Evolutionary conservation across 352 stramenopile genomes (phyloP), one percentile per base, ranked within the genome.

Genomic region (Phytophthora cactorum): DNA sequence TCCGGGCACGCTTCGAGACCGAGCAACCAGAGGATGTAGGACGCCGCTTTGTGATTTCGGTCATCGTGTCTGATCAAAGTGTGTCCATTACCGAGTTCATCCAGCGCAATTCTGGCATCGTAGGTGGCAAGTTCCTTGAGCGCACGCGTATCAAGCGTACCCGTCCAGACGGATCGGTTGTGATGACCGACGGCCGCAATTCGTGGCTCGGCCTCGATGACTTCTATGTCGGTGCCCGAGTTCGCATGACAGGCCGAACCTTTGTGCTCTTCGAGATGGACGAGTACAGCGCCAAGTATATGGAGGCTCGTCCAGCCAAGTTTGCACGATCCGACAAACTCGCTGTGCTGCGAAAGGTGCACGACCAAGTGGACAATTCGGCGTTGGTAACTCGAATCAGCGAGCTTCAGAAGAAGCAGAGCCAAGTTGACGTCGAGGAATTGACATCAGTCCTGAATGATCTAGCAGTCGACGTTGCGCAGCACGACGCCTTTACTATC

Each of bases 211-310:
- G 59, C 2, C 70, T 90, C 9, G 61, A 90, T 54, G 87, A 95
- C 63, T 95, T 95, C 47, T 95, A 84, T 65, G 74, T 95, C 17
- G 87, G 87, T 29, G 84, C 85, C 22, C 66, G 55, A 7, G 82
- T 93, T 22, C 51, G 80, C n/a, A 86, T 93, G 38, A 78, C 72
- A 17, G 87, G 87, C n/a, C 83, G 79, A 15, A 79, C 57, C 10
- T 95, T 95, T 43, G 49, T 90, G 12, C 81, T 95, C 28, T 90
- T 84, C 47, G 86, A 95, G 66, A 91, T 95, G 83, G 87, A 95
- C 60, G 85, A 95, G 61, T 91, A 95, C 72, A 93, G 82, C 49
- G 80, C 85, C 46, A 90, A 90, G 52, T 93, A 88, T 63, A 95
- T 95, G 87, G 87, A 95, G 45, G 60, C 63, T 6, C 82, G 88